Conservation (phyloP, 495 filamentous ascomycete genomes). For the Penicillium flavigenum region DNA sequence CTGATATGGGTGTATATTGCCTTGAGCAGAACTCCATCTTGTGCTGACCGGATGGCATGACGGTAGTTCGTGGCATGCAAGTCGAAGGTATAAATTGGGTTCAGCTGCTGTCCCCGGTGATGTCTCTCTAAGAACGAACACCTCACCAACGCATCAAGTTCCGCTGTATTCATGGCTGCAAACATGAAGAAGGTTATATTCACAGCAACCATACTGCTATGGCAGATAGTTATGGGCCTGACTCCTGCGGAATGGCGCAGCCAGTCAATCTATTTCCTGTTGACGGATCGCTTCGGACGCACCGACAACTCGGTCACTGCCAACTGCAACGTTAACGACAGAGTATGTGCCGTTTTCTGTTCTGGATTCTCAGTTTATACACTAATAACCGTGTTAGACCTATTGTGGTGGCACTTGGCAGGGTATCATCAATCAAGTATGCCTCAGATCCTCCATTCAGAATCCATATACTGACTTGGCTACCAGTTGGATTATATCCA, state of each 20-base stretch:
- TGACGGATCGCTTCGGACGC: constrained; percentile 74
- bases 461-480: neutral
- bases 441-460: constrained; percentile 12
- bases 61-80: neutral
- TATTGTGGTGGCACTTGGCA: constrained; percentile 78
- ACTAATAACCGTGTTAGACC: constrained; percentile 16
- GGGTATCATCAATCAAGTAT: constrained; percentile 67
- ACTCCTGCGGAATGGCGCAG: constrained; percentile 57
- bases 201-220: constrained; percentile 9
- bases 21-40: neutral
- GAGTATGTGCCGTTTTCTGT: constrained; percentile 20
- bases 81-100: neutral
- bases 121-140: neutral
- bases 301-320: constrained; percentile 62
- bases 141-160: neutral
- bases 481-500: constrained; percentile 55
- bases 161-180: too few species aligned
- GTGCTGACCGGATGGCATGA: neutral
- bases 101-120: neutral
- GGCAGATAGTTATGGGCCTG: constrained; percentile 25
- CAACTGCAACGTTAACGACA: constrained; percentile 45
- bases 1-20: neutral
- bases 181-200: constrained; percentile 5
- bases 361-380: neutral
- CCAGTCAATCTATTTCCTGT: constrained; percentile 69